phyloP scores from a whole-genome alignment of 169 alveolate species.

The Plasmodium knowlesi region DNA sequence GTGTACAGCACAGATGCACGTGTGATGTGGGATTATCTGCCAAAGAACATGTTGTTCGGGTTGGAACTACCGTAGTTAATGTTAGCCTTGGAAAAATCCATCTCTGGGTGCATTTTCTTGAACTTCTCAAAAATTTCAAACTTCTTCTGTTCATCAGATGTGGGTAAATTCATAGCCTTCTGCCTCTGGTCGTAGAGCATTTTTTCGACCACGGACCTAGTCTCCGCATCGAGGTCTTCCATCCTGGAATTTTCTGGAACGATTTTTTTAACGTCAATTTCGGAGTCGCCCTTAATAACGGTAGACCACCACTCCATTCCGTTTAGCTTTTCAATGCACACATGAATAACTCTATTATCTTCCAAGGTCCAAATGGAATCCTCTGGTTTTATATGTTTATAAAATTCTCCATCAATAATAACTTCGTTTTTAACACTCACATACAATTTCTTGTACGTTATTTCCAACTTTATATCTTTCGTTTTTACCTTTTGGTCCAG shows the following conservation, averaged over 20 bases:
- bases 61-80: constrained; percentile 84
- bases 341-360: constrained; percentile 89
- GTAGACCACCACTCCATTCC: constrained; percentile 97
- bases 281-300: constrained; percentile 94
- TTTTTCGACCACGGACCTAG: constrained; percentile 97
- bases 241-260: constrained; percentile 98
- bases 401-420: constrained; percentile 91
- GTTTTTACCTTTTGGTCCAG: constrained; percentile 76
- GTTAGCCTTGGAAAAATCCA: constrained; percentile 97
- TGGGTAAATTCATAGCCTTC: constrained; percentile 94
- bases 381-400: constrained; percentile 92
- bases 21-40: neutral
- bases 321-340: constrained; percentile 93
- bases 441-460: constrained; percentile 78
- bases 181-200: constrained; percentile 96
- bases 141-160: constrained; percentile 94
- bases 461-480: constrained; percentile 78
- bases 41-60: constrained; percentile 29
- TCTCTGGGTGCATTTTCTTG: constrained; percentile 97
- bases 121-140: constrained; percentile 94
- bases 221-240: constrained; percentile 96
- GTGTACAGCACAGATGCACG: neutral
- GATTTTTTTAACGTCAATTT: constrained; percentile 96
- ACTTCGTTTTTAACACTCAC: constrained; percentile 83
- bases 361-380: constrained; percentile 96